Evolutionary conservation across 306 rosid genomes (phyloP).

Genomic region (Prunus campanulata): DNA sequence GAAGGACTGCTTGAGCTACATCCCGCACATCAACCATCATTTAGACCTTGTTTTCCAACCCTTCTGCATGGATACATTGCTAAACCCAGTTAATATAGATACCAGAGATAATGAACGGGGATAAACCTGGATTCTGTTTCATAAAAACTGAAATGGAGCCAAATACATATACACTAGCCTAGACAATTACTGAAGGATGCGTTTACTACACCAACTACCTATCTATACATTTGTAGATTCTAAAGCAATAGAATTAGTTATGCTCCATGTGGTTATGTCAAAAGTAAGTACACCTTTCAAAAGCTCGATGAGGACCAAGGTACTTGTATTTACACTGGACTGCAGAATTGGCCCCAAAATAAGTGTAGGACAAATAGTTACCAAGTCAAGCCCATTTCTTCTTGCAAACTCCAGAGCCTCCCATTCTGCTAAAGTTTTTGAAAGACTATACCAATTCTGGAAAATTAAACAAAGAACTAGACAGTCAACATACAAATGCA

Average conservation of each 20-base stretch:
- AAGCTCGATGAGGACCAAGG: slow-evolving; percentile 45
- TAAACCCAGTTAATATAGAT: not conserved
- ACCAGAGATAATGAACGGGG: not conserved
- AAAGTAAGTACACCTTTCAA: slow-evolving; percentile 40
- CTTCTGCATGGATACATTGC: slow-evolving; percentile 25
- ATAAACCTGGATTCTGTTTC: not conserved
- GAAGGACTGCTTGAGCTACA: slow-evolving; percentile 54
- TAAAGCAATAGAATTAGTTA: not conserved
- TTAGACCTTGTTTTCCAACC: slow-evolving; percentile 46
- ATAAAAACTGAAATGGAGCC: not conserved
- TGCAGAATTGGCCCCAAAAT: slow-evolving; percentile 59
- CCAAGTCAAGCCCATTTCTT: slow-evolving; percentile 47
- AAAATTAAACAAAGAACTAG: not conserved
- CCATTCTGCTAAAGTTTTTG: slow-evolving; percentile 79
- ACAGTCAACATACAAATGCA: not conserved
- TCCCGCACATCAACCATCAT: slow-evolving; percentile 61
- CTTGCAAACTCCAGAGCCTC: slow-evolving; percentile 56
- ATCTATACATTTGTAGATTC: not conserved
- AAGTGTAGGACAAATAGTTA: slow-evolving; percentile 52
- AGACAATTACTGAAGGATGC: no score
- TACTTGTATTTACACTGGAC: slow-evolving; percentile 59
- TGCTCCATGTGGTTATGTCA: not conserved
- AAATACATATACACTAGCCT: not conserved
- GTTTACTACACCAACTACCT: not conserved
- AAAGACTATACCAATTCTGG: slow-evolving; percentile 74